Base-by-base conservation (phyloP, 2,329 filamentous ascomycete genomes). In the Dryadomyces quercus-mongolicae region DNA sequence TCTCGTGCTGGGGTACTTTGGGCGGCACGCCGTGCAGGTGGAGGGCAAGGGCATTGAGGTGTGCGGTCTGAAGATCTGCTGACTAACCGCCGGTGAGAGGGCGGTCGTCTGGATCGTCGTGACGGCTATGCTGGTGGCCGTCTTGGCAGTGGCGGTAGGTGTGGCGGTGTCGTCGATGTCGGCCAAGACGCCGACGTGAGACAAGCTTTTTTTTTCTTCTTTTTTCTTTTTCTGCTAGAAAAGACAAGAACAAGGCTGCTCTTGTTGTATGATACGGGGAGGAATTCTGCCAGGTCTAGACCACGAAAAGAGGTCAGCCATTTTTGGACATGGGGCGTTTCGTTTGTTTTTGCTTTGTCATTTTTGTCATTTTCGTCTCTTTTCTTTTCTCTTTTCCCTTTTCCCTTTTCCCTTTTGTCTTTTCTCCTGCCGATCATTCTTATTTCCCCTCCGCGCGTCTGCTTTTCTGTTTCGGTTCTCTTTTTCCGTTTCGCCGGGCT, bases 21-120 rank as follows among this genome's bases (percentile, higher is more conserved):
- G 73, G 34, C 72, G 83, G 16, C 67, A 73, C 49, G 82, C 81
- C 10, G 58, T 57, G 13, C 74, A 75, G 59, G 78, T 88, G 20
- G 79, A 87, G 64, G 80, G 81, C 40, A 82, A 82, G 63, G 79
- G 78, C n/a, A 73, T 90, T 2, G 82, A 88, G 63, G 78, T 88
- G n/a, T 89, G 85, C 61, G 86, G 86, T 5, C 70, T 90, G 52
- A 73, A 79, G 63, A 79, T 91, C 36, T 88, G 84, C 63, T 86
- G 63, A 70, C 56, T 59, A 18, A 44, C 58, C 49, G 59, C 47
- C 38, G 55, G 53, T 10, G 25, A 31, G 25, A 31, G 25, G 25
- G 25, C 25, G 25, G 25, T 31, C 4, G 25, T 8, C 25, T 31
- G 25, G 36, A 40, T 16, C 15, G 36, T 40, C 15, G 36, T 40